phyloP scores from a whole-genome alignment of 768 basidiomycete species.

The Hygrophorus pudorinus region DNA sequence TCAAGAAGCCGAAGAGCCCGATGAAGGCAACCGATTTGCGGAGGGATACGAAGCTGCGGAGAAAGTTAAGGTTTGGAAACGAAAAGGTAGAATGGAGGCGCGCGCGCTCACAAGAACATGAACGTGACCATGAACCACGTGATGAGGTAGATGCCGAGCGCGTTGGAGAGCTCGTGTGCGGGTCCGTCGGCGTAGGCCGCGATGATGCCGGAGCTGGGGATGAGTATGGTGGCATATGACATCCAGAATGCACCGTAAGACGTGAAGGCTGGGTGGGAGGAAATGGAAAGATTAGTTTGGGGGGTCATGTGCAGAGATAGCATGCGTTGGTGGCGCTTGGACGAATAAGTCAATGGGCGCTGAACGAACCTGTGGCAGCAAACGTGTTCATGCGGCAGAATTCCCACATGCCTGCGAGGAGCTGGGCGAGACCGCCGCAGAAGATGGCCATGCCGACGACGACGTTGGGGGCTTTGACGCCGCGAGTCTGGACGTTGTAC shows the following conservation, averaged over 20 bases:
- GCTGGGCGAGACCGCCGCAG: conserved; percentile 60
- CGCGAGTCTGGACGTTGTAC: conserved; percentile 54
- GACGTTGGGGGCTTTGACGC: conserved; percentile 49
- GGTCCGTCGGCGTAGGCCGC: conserved; percentile 37
- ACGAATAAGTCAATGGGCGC: not conserved
- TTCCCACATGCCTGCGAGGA: conserved; percentile 80
- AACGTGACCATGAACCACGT: conserved; percentile 60
- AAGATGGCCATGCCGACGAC: conserved; percentile 43
- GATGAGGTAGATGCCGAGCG: conserved; percentile 58
- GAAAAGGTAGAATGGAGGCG: not conserved
- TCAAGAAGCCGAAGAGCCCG: conserved; percentile 25
- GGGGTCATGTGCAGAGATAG: not conserved
- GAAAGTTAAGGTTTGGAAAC: not conserved
- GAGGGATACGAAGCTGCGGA: conserved; percentile 25
- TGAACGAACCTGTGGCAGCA: conserved; percentile 55
- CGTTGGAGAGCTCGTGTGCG: conserved; percentile 34
- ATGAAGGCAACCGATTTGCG: conserved; percentile 32
- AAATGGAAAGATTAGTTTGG: not conserved
- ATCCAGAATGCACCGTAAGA: conserved; percentile 77
- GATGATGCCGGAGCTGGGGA: conserved; percentile 52
- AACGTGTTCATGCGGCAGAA: conserved; percentile 53
- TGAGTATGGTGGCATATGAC: conserved; percentile 60
- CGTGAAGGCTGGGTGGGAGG: conserved; percentile 42
- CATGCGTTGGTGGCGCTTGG: not conserved
- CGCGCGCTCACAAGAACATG: conserved; percentile 44